Evolutionary conservation across 129 eudicot species (phyloP), one percentile per base, ranked within the genome.

Genomic region (Erigeron canadensis): DNA sequence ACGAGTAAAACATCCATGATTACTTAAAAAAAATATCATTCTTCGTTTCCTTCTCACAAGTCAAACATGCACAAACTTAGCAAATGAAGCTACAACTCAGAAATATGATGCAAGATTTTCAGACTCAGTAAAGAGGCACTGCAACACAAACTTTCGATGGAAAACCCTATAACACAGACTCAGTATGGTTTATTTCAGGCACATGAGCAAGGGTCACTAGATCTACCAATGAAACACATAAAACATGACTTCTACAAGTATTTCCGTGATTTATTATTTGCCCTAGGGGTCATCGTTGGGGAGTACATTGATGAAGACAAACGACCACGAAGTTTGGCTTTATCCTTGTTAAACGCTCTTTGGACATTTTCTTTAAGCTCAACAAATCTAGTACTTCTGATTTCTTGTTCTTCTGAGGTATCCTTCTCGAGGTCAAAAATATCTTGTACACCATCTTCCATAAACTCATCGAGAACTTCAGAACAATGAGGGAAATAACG

Each of bases 401-500:
- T 47, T 17, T 73, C 82, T 58, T 82, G 91, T 39, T 91, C 95
- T 79, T 88, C 95, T 1, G 69, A 46, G 0, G 91, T 73, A 13
- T 86, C 91, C 28, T 81, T 76, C 65, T 85, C 90, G 3, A 91
- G 75, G 65, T 58, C 39, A 7, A 64, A 69, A 23, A 80, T 55
- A 38, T 85, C 96, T 0, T 71, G 73, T 23, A 81, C 76, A 18
- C 88, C 95, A 42, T 86, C 96, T 46, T 86, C 86, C 96, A 88
- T 73, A 37, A 91, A 83, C 74, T 77, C 79, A 84, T 91, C 97
- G 0, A 91, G 77, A 18, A 88, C 88, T 42, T 70, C 85, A 1
- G 93, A 88, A 86, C 96, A 88, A 72, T 86, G 78, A 43, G 97
- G 97, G 81, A 91, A 91, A 73, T 84, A 91, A 6, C 97, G 91